A percentile compares a stretch with the other conserved stretches of the same genome.
phyloP scores from a whole-genome alignment of 2,329 filamentous ascomycete species.

The Arthrobotrys musiformis region DNA sequence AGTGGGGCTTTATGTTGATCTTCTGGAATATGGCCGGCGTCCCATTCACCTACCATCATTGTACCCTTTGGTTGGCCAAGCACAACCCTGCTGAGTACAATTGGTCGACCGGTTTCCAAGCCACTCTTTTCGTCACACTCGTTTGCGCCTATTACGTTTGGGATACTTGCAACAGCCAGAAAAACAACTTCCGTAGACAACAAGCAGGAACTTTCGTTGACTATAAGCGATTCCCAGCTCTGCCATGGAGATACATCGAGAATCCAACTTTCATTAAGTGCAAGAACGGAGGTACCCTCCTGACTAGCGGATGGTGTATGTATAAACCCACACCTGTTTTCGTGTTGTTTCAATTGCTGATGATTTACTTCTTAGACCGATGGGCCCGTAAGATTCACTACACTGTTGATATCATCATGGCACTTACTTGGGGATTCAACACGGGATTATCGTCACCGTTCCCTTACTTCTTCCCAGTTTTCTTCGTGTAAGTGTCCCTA shows the following conservation, averaged over 20 bases:
- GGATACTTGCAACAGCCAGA: conserved; percentile 92
- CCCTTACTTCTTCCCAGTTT: conserved; percentile 88
- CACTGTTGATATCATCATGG: conserved; percentile 81
- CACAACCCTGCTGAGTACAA: conserved; percentile 80
- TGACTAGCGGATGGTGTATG: conserved; percentile 85
- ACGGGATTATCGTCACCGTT: conserved; percentile 83
- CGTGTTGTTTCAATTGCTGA: conserved; percentile 55
- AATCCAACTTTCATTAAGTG: conserved; percentile 83
- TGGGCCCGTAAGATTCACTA: conserved; percentile 84
- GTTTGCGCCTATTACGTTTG: conserved; percentile 88
- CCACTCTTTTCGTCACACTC: conserved; percentile 75
- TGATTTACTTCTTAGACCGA: conserved; percentile 66
- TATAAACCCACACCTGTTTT: conserved; percentile 55
- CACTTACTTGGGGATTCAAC: conserved; percentile 80
- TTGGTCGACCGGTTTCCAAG: conserved; percentile 73
- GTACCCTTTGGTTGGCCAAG: conserved; percentile 87
- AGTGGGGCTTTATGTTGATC: conserved; percentile 97
- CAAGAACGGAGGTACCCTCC: conserved; percentile 77
- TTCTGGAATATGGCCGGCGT: conserved; percentile 97
- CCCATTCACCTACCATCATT: conserved; percentile 91
- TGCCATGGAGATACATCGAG: conserved; percentile 85
- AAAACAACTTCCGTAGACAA: conserved; percentile 87
- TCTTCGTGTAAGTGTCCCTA: conserved; percentile 69
- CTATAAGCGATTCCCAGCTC: conserved; percentile 85
- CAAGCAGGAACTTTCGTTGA: conserved; percentile 77